Base-by-base conservation (phyloP, 176 grass and related monocot genomes). In the Oryza nivara region DNA sequence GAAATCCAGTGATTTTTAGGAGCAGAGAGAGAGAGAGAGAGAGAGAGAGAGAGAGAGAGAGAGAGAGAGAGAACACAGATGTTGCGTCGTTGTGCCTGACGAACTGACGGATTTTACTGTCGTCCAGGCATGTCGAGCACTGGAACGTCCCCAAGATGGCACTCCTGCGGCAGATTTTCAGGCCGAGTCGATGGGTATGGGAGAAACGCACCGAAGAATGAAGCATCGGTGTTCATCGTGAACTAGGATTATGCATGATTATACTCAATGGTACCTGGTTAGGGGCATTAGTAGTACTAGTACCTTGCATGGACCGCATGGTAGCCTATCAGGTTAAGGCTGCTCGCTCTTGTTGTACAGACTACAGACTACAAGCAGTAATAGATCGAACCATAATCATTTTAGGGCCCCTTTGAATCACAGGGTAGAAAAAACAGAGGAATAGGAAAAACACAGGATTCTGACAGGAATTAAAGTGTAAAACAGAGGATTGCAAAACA, bases 101-200 rank as follows among this genome's bases (percentile, higher is more conserved):
- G 22, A 30, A 9, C 17, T 70, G 41, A 78, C 22, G 28, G 12
- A 38, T 75, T 4, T 20, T 41, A 3, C 60, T 75, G 13, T 61
- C 19, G 44, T 79, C 4, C 65, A 94, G 96, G 88, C 96, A 94
- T 56, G 91, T 89, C 9, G 96, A 95, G 14, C 84, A 98, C 61
- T 95, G 93, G 96, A 98, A 95, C 68, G 93, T 93, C 63, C 96
- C 93, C 20, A 93, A 95, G 83, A 95, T 90, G 96, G 93, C 89
- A 20, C 84, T 95, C 51, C 86, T 95, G 63, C 87, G 87, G 74
- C 96, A 95, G 84, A 93, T 98, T 78, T 92, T 98, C 85, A 95
- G 91, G 84, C 93, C 91, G 16, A 99, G 88, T 76, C 89, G 83
- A 46, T 95, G 91, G 95, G 45, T 85, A 5, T 92, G 95, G 92